These are phyloP conservation scores for Kalanchoe fedtschenkoi DNA, from an alignment of 164 flowering plant genomes.

Conservation along the genomic window DNA sequence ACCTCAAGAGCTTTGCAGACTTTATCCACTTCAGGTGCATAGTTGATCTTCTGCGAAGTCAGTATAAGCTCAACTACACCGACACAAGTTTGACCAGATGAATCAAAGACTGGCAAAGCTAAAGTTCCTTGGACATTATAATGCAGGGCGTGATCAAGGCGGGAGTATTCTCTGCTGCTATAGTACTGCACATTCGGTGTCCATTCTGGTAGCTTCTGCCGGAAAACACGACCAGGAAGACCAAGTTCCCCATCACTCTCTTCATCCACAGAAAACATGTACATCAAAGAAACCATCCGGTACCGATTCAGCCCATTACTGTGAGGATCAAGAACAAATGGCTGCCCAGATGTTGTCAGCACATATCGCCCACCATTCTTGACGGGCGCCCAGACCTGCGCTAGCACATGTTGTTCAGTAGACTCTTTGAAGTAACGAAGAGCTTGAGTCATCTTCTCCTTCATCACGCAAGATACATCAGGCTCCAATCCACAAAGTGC, in stretches of 20 bases:
- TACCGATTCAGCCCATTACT: constrained; percentile 74
- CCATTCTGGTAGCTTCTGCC: constrained; percentile 86
- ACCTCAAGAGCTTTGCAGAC: constrained; percentile 99
- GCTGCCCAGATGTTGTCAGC: constrained; percentile 94
- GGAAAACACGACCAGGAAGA: constrained; percentile 94
- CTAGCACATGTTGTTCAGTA: constrained; percentile 71
- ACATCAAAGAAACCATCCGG: constrained; percentile 69
- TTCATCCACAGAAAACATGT: constrained; percentile 67
- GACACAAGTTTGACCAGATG: constrained; percentile 75
- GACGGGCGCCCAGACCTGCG: constrained; percentile 97
- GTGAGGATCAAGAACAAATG: constrained; percentile 78
- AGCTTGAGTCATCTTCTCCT: constrained; percentile 86
- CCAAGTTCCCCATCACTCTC: constrained; percentile 63
- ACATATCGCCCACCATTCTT: constrained; percentile 50
- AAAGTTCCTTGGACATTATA: constrained; percentile 78
- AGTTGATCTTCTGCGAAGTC: constrained; percentile 82
- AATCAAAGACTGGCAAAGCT: constrained; percentile 95
- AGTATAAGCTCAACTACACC: constrained; percentile 92
- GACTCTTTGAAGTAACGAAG: constrained; percentile 72
- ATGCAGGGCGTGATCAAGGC: constrained; percentile 67
- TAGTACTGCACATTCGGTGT: constrained; percentile 95
- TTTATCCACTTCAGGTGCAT: constrained; percentile 93
- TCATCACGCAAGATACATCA: constrained; percentile 60
- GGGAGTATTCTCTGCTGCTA: constrained; percentile 63
- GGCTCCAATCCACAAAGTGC: constrained; percentile 21